Percentiles rank a stretch among this genome's conserved stretches.
These are phyloP conservation scores for Pseudonitzschia multiseries DNA, from an alignment of 108 stramenopile species.

Conservation along the genomic window DNA sequence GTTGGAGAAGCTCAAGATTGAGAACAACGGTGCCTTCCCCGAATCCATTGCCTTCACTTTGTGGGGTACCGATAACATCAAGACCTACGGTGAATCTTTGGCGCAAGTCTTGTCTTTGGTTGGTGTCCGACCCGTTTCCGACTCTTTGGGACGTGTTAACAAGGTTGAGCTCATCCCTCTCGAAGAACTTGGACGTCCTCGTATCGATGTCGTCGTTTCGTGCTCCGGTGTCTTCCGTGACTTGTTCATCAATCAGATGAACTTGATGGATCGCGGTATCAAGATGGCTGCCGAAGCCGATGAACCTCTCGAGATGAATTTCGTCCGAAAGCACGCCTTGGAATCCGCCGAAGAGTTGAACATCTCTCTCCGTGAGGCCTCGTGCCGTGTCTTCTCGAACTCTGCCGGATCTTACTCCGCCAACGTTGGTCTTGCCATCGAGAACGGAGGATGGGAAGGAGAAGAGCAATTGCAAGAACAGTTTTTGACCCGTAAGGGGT, in stretches of 20 bases:
- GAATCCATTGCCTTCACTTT: slow-evolving; percentile 95
- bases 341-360: slow-evolving; percentile 90
- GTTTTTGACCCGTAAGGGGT: slow-evolving; percentile 94
- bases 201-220: slow-evolving; percentile 95
- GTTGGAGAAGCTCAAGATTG: slow-evolving; percentile 85
- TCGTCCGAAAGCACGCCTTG: slow-evolving; percentile 93
- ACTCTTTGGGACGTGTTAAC: slow-evolving; percentile 96
- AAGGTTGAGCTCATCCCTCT: slow-evolving; percentile 97
- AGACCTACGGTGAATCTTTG: slow-evolving; percentile 96
- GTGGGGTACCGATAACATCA: slow-evolving; percentile 99
- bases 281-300: slow-evolving; percentile 98
- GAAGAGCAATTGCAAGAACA: slow-evolving; percentile 93
- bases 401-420: slow-evolving; percentile 96
- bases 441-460: slow-evolving; percentile 97
- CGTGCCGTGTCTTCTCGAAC: slow-evolving; percentile 96
- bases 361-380: slow-evolving; percentile 88
- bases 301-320: slow-evolving; percentile 90
- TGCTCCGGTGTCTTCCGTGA: slow-evolving; percentile 98
- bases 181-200: slow-evolving; percentile 94
- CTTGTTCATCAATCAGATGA: slow-evolving; percentile 99
- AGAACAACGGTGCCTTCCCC: slow-evolving; percentile 88
- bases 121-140: slow-evolving; percentile 91
- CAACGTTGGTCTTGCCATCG: slow-evolving; percentile 96
- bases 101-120: slow-evolving; percentile 93
- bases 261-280: slow-evolving; percentile 95